Conservation (phyloP, 2,329 filamentous ascomycete species). For the Fusarium coffeatum region DNA sequence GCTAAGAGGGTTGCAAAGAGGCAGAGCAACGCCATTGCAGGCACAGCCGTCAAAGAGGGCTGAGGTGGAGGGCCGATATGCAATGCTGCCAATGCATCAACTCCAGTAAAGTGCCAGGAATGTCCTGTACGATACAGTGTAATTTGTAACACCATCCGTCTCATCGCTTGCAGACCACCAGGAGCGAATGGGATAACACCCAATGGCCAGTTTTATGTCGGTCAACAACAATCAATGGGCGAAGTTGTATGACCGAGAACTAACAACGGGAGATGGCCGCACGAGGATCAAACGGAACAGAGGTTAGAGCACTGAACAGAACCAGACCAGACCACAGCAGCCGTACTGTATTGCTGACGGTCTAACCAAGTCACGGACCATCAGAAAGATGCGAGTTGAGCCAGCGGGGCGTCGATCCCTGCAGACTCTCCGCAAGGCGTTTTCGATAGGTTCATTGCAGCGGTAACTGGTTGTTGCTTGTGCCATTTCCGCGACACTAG, state of each 20-base stretch:
- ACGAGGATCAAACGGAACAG: constrained; percentile 28
- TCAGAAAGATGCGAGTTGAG: constrained; percentile 9
- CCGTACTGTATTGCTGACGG: constrained; percentile 24
- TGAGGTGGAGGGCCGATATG: constrained; percentile 46
- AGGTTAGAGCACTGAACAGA: constrained; percentile 5
- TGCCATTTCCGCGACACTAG: constrained; percentile 32
- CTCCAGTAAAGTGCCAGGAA: background rate
- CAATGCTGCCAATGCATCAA: constrained; percentile 41
- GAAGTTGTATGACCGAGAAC: constrained; percentile 5
- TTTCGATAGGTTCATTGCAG: constrained; percentile 49
- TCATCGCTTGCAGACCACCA: constrained; percentile 12
- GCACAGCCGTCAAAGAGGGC: constrained; percentile 46
- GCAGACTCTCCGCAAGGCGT: constrained; percentile 46
- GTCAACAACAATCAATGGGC: constrained; percentile 16
- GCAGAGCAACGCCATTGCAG: constrained; percentile 42
- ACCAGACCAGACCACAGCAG: background rate
- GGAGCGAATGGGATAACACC: constrained; percentile 14
- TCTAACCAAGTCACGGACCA: constrained; percentile 34
- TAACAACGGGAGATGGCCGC: constrained; percentile 17
- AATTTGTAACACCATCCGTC: constrained; percentile 16
- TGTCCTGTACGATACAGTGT: background rate
- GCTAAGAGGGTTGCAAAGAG: constrained; percentile 25
- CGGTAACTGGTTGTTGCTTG: constrained; percentile 35
- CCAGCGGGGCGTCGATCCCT: constrained; percentile 40
- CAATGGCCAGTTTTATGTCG: constrained; percentile 6